Percentiles rank a stretch among this genome's conserved stretches.
These are phyloP conservation scores for Podospora pseudoanserina DNA, from an alignment of 495 filamentous ascomycete genomes.

Conservation along the genomic window DNA sequence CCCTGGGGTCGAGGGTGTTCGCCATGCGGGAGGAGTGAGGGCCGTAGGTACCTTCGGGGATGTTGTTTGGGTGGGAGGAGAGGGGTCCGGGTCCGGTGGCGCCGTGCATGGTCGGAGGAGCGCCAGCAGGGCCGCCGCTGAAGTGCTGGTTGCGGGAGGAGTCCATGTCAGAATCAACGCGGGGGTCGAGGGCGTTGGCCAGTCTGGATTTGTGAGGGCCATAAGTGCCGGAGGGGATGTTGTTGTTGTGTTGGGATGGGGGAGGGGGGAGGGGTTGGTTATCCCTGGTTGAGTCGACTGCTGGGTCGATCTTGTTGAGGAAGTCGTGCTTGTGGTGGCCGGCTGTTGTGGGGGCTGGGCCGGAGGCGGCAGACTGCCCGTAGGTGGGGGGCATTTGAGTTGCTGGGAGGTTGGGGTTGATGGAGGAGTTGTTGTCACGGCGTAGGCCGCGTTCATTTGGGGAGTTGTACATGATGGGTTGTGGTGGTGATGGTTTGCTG, in stretches of 20 bases:
- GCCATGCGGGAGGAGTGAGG: constrained; percentile 31
- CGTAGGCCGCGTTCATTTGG: background rate
- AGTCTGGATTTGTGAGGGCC: constrained; percentile 35
- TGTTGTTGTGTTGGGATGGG: background rate
- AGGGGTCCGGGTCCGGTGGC: background rate
- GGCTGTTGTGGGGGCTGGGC: constrained; percentile 30
- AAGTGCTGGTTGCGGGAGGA: constrained; percentile 7
- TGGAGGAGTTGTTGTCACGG: background rate
- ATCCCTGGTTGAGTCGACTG: constrained; percentile 54
- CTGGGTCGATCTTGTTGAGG: constrained; percentile 64
- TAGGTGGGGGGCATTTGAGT: constrained; percentile 16
- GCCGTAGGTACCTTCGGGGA: constrained; percentile 41
- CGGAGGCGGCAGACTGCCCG: constrained; percentile 28
- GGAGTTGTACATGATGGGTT: background rate
- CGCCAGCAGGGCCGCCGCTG: background rate
- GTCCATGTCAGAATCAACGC: constrained; percentile 46
- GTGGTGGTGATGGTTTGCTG: background rate
- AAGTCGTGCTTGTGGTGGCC: constrained; percentile 57
- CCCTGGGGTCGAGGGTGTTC: constrained; percentile 48
- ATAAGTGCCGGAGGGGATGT: constrained; percentile 37
- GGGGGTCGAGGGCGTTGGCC: constrained; percentile 48
- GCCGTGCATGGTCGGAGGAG: constrained; percentile 5
- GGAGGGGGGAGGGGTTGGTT: constrained; percentile 24
- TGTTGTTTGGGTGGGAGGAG: constrained; percentile 12
- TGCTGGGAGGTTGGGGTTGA: constrained; percentile 12